Evolutionary conservation across 2,329 filamentous ascomycete species (phyloP), one percentile per base, ranked within the genome.

Genomic region (Pseudogymnoascus sp.): DNA sequence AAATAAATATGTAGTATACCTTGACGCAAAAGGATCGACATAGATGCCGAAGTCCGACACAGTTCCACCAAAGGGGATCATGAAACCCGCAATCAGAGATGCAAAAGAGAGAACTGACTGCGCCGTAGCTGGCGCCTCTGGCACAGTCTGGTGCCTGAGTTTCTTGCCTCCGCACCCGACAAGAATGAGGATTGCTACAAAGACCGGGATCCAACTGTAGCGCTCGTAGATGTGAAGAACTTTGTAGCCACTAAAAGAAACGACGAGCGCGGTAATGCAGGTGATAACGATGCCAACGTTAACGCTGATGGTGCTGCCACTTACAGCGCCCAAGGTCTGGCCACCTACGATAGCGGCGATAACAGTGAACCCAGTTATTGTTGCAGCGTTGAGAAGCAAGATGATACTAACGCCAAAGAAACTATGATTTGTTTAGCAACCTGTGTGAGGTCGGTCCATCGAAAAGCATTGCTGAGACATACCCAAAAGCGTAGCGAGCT

Each of bases 11-110:
- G 18, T 16, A 25, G 16, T 18, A 60, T 70, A 83, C 72, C 77
- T 78, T 1, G 82, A 78, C 2, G 80, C 81, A 62, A 78, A 79
- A 21, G 84, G 84, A 61, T 82, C 77, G 62, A 86, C 78, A 68
- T 87, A 88, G 0, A 83, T 84, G 0, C 82, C 82, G 63, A 87
- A 81, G 69, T 87, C 84, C 18, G 82, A 84, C 0, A 82, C 78
- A 23, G 86, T 75, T 1, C 78, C 79, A 3, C 79, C 82, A 78
- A 82, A 88, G 0, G 85, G 84, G 1, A 88, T 79, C 77, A 86
- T 82, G 69, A 85, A 87, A 0, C 82, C 82, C 0, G 85, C 83
- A 3, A 88, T 79, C 61, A 86, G 79, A 74, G 83, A 84, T 59
- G 79, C 84, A 66, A 84, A 88, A 31, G 77, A 81, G 4, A 87